These are phyloP conservation scores for Lupinus albus DNA, from an alignment of 306 rosid species.

Conservation along the genomic window DNA sequence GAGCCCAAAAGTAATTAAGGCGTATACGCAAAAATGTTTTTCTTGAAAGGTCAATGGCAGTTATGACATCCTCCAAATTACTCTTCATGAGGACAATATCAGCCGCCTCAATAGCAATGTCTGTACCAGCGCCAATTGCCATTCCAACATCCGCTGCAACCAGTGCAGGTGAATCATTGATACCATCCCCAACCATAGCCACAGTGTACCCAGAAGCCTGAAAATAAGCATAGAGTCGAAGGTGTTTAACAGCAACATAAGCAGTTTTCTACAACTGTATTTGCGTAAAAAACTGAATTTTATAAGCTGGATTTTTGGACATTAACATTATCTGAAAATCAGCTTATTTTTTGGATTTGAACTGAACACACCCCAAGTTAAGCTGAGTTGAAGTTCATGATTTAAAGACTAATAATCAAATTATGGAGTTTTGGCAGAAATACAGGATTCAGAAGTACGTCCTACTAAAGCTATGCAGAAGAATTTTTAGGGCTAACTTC, in stretches of 20 bases:
- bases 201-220: conserved; percentile 73
- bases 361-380: not conserved
- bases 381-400: not conserved
- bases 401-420: not conserved
- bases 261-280: too few relatives aligned
- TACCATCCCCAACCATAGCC: conserved; percentile 95
- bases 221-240: not conserved
- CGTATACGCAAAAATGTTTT: conserved; percentile 76
- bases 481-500: not conserved
- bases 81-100: conserved; percentile 92
- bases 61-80: conserved; percentile 87
- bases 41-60: conserved; percentile 83
- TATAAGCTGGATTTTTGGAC: too few relatives aligned
- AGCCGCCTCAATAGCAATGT: conserved; percentile 94
- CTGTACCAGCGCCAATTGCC: conserved; percentile 95
- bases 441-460: not conserved
- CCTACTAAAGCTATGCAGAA: not conserved
- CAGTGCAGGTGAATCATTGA: conserved; percentile 89
- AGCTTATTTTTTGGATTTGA: too few relatives aligned
- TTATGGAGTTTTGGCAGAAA: not conserved
- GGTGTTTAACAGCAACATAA: too few relatives aligned
- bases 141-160: conserved; percentile 89
- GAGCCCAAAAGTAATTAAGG: conserved; percentile 82
- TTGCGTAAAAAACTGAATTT: too few relatives aligned
- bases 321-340: too few relatives aligned